Evolutionary conservation across 2,329 filamentous ascomycete species (phyloP), one percentile per base, ranked within the genome.

Genomic region (Metarhizium humberi): DNA sequence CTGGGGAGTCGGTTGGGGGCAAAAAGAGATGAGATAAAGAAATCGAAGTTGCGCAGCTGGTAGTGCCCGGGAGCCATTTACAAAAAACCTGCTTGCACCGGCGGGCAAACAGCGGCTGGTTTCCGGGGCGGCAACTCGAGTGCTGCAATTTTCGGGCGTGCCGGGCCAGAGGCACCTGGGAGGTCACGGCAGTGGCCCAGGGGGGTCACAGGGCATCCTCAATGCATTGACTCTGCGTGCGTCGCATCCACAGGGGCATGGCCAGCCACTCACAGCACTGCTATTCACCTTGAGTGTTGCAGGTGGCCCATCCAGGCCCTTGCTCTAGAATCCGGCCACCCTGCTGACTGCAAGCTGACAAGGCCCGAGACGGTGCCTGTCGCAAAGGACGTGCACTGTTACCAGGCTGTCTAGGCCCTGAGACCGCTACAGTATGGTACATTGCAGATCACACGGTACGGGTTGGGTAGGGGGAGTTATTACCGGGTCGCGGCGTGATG

Each of bases 211-310:
- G 50, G 50, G 38, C 36, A 20, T 30, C 30, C 43, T 50, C 29
- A 6, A 10, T 32, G 47, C 29, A 34, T 34, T 32, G 29, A 50
- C 47, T 18, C 7, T 25, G 25, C 11, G n/a, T 30, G 5, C 16
- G 11, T 10, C 18, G 50, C 42, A 36, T 48, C 51, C 51, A 48
- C 51, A 53, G 45, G 63, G 56, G 62, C 52, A 48, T 52, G n/a
- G 16, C 30, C 53, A 62, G 59, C 60, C 61, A 58, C 56, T 62
- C 57, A 61, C 57, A 53, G 58, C 34, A 56, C 55, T 51, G 49
- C 32, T 10, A 20, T 42, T 45, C 48, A 20, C 25, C 25, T 14
- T 36, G 10, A 29, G 45, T 32, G 45, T 13, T 45, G 30, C 45
- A 30, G 20, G 25, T 5, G 45, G 10, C 25, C 25, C 34, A 50